Percentiles rank a stretch among this genome's conserved stretches.
These are phyloP conservation scores for Schoenoplectus tabernaemontani DNA, from an alignment of 202 grass and related monocot genomes.

Conservation along the genomic window DNA sequence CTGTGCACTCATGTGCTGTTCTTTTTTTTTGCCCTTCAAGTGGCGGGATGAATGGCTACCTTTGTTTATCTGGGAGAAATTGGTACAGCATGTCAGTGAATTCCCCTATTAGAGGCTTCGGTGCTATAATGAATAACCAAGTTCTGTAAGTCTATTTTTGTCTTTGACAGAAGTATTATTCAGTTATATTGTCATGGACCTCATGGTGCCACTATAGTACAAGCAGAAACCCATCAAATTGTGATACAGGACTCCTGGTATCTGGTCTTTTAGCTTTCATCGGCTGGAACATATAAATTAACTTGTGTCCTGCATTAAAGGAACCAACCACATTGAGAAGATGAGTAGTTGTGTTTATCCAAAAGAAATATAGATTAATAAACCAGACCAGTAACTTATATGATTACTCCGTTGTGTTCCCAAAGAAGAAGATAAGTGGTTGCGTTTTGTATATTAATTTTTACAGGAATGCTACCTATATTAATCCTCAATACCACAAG, in stretches of 20 bases:
- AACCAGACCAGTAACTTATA: slow-evolving; percentile 9
- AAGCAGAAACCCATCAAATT: not conserved
- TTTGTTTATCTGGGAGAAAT: slow-evolving; percentile 81
- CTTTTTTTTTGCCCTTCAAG: slow-evolving; percentile 37
- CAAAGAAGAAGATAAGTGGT: too few relatives aligned
- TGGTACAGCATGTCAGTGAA: slow-evolving; percentile 31
- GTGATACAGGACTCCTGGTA: not conserved
- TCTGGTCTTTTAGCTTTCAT: too few relatives aligned
- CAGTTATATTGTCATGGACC: not conserved
- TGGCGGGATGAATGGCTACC: slow-evolving; percentile 92
- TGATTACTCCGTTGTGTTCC: not conserved
- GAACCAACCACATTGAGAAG: not conserved
- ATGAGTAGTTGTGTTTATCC: not conserved
- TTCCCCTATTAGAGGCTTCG: slow-evolving; percentile 75
- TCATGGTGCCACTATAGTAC: not conserved
- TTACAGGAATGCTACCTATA: slow-evolving; percentile 78
- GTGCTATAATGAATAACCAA: slow-evolving; percentile 56
- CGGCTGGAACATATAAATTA: not conserved
- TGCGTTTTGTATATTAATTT: slow-evolving; percentile 5
- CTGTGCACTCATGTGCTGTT: slow-evolving; percentile 9
- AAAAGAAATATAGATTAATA: slow-evolving; percentile 23
- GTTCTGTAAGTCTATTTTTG: slow-evolving; percentile 66
- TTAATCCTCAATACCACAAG: slow-evolving; percentile 75
- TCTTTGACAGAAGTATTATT: too few relatives aligned
- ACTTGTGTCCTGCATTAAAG: not conserved